Evolutionary conservation across 2,329 filamentous ascomycete species (phyloP).

Genomic region (Sphaceloma murrayae): DNA sequence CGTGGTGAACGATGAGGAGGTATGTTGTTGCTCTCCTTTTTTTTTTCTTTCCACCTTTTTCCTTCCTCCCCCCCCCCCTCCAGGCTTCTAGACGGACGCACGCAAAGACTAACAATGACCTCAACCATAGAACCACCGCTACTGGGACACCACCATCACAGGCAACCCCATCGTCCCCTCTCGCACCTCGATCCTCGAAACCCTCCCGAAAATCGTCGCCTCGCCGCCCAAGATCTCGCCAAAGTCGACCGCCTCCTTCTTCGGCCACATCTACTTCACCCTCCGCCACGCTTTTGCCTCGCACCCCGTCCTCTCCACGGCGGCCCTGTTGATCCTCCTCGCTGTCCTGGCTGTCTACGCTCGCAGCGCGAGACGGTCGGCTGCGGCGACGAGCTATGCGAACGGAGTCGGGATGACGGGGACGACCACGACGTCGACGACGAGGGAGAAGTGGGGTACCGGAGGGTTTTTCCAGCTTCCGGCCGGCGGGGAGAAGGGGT

Average conservation of each 20-base stretch:
- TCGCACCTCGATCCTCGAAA: conserved; percentile 84
- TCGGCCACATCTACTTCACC: conserved; percentile 58
- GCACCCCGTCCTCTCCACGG: conserved; percentile 41
- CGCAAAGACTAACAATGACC: conserved; percentile 23
- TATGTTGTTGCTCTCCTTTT: conserved; percentile 47
- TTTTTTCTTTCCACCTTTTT: background rate
- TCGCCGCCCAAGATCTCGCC: conserved; percentile 61
- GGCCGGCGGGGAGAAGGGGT: conserved; percentile 2
- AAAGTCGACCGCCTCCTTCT: conserved; percentile 64
- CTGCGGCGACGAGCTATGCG: background rate
- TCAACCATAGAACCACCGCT: conserved; percentile 69
- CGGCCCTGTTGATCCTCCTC: conserved; percentile 39
- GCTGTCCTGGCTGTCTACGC: background rate
- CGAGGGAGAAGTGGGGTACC: conserved; percentile 5
- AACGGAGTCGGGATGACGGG: background rate
- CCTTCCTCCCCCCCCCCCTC: conserved; percentile 24
- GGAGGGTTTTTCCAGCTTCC: conserved; percentile 15
- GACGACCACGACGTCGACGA: background rate
- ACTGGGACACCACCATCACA: conserved; percentile 87
- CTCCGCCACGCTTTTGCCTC: conserved; percentile 33
- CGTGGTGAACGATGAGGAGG: conserved; percentile 94
- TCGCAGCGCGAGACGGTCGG: background rate
- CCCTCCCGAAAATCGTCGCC: conserved; percentile 60
- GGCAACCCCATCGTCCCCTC: conserved; percentile 84
- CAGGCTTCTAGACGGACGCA: background rate